Evolutionary conservation across 75 land plant species (phyloP).

Genomic region (Cryptomeria japonica): DNA sequence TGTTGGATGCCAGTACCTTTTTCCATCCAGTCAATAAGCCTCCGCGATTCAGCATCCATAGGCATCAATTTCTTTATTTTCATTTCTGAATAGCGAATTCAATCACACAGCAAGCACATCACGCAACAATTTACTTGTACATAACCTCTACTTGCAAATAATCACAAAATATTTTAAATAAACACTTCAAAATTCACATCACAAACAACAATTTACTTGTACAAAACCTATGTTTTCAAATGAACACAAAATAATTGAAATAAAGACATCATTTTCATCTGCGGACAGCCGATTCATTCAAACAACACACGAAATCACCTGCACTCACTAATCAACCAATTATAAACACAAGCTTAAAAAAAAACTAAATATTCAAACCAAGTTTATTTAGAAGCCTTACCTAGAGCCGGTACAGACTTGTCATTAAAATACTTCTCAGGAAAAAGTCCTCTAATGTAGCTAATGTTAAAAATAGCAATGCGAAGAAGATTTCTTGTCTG

Average conservation of each 20-base stretch:
- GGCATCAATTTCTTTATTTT: slow-evolving; percentile 97
- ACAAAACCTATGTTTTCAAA: background rate
- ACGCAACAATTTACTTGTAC: background rate
- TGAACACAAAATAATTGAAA: background rate
- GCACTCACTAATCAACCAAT: background rate
- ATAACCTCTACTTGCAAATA: background rate
- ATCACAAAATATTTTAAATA: background rate
- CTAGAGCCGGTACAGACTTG: slow-evolving; percentile 77
- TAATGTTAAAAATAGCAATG: slow-evolving; percentile 88
- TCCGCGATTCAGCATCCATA: slow-evolving; percentile 81
- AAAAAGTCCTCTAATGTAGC: slow-evolving; percentile 91
- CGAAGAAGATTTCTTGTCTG: slow-evolving; percentile 88
- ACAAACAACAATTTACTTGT: background rate
- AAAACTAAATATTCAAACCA: background rate
- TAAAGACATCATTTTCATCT: slow-evolving; percentile 68
- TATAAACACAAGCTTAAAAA: background rate
- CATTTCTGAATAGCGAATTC: slow-evolving; percentile 53
- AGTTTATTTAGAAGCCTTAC: slow-evolving; percentile 22
- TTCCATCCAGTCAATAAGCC: slow-evolving; percentile 59
- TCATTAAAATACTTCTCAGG: slow-evolving; percentile 89
- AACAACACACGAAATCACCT: background rate
- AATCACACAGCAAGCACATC: background rate
- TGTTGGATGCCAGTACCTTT: slow-evolving; percentile 27
- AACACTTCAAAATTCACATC: background rate
- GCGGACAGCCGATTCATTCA: slow-evolving; percentile 19